Conservation (phyloP, 176 grass and related monocot genomes). For the Saccharum spontaneum region DNA sequence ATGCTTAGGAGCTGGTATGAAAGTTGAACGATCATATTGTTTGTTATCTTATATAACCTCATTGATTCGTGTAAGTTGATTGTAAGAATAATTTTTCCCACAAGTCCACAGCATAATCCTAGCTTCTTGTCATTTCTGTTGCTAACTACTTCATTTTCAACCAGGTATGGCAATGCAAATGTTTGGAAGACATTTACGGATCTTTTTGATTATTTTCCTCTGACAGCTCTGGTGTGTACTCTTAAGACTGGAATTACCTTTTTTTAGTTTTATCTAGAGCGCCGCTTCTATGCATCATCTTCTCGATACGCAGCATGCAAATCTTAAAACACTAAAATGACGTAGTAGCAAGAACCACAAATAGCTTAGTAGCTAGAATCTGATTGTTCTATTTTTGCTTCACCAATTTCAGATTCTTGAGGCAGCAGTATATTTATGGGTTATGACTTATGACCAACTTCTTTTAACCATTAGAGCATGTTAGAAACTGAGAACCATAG, state of each 20-base stretch:
- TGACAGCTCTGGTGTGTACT: constrained; percentile 83
- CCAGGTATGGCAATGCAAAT: constrained; percentile 94
- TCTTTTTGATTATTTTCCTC: constrained; percentile 94
- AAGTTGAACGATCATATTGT: constrained; percentile 6
- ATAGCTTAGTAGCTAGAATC: not conserved
- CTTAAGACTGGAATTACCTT: not conserved
- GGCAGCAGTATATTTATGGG: constrained; percentile 4
- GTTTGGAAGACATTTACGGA: constrained; percentile 98
- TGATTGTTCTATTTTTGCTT: not conserved
- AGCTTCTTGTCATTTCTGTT: constrained; percentile 3
- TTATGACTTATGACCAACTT: not conserved
- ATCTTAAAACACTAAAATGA: not conserved
- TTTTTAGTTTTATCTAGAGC: not conserved
- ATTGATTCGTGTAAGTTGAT: constrained; percentile 18
- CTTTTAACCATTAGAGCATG: not conserved
- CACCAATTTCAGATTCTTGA: not conserved
- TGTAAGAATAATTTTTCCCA: not conserved
- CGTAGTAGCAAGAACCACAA: not conserved
- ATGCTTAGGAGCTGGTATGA: constrained; percentile 17
- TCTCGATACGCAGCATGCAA: not conserved
- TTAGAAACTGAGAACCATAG: constrained; percentile 6
- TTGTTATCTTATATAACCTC: constrained; percentile 20
- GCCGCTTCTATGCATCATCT: not conserved
- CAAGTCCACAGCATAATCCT: not conserved
- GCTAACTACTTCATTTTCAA: constrained; percentile 22